These are phyloP conservation scores for Eucalyptus curtisii DNA, from an alignment of 345 rosid species.

Conservation along the genomic window DNA sequence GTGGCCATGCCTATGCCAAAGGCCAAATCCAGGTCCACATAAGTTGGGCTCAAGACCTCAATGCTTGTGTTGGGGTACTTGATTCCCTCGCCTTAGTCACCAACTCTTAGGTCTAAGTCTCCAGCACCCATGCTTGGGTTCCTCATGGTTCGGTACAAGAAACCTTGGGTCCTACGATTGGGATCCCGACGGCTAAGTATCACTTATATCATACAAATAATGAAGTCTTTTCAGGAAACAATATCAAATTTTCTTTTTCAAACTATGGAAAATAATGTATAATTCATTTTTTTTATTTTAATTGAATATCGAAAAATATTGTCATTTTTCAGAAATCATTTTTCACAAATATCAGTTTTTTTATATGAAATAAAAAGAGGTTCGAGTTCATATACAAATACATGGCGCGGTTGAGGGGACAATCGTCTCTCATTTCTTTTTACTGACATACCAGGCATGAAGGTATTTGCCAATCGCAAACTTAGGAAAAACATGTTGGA, in stretches of 20 bases:
- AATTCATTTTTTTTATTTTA: background rate
- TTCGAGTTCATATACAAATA: background rate
- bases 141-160: background rate
- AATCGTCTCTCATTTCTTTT: background rate
- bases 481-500: background rate
- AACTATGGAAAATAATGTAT: background rate
- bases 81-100: accelerated
- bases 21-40: accelerated
- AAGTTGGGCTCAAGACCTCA: background rate
- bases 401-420: background rate
- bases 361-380: background rate
- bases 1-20: background rate
- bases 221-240: background rate
- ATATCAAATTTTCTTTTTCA: background rate
- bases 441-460: background rate
- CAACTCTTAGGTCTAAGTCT: accelerated
- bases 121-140: accelerated
- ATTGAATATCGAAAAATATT: background rate
- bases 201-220: background rate
- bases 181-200: accelerated
- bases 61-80: accelerated
- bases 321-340: background rate
- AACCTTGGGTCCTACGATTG: accelerated
- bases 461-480: background rate
- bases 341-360: background rate